Base-by-base conservation (phyloP, 371 early-diverging fungal species). In the Apophysomyces ossiformis region DNA sequence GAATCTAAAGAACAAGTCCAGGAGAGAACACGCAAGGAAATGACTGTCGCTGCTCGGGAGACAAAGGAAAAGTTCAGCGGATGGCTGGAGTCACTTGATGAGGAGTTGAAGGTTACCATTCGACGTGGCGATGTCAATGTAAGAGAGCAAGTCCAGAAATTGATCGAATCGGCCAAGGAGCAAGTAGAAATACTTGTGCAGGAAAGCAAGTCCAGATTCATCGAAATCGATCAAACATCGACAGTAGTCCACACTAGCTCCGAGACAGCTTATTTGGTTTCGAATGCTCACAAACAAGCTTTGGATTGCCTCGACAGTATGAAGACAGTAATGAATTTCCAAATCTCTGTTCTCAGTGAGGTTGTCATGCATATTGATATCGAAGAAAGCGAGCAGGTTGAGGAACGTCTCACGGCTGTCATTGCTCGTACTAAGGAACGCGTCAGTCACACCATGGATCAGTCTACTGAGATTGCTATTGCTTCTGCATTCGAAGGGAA, bases 401-500 rank as follows among this genome's bases (percentile, higher is more conserved):
- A 69, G 35, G 69, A 69, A 38, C 59, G 61, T 38, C 41, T 69
- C 54, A 50, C 36, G 6, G 64, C 60, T 47, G 63, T 70, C 12
- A 63, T 75, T 44, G 57, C 65, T 7, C 74, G 75, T 46, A 58
- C 76, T 44, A 73, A 66, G 46, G 68, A 70, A 13, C 75, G 69
- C 21, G 60, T 71, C 5, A 41, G 46, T 4, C 39, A 63, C 47
- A 65, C 73, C 44, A 59, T 81, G 11, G 70, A 77, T 32, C 35
- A 60, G 47, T 65, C 72, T 35, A 50, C 69, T 36, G 71, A 70
- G 38, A 59, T 62, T 9, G 69, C 76, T 35, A 67, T 77, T 44
- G 63, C 68, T 64, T 67, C 69, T 58, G 74, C 71, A n/a, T 77
- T 77, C 45, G 74, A 77, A 67, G 78, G 78, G 44, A 81, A 77